Evolutionary conservation across 1,139 yeast species (phyloP).

Genomic region (Suhomyces taliae): DNA sequence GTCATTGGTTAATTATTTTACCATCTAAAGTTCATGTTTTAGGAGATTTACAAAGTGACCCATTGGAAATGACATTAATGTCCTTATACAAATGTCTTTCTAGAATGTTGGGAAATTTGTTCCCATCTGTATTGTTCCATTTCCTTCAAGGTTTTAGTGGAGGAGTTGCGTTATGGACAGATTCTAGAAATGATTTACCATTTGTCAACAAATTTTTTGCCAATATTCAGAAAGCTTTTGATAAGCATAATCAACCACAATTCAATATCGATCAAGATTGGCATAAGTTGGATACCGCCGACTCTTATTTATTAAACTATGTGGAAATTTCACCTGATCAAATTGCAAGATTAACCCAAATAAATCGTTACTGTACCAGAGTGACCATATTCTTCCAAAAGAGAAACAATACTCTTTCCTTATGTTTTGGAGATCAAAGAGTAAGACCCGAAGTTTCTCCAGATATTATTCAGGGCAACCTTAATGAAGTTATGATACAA

Average conservation of each 20-base stretch:
- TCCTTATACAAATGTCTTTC: slow-evolving; percentile 21
- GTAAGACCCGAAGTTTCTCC: slow-evolving; percentile 9
- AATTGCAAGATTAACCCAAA: neutral
- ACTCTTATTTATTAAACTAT: slow-evolving; percentile 7
- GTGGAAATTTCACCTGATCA: slow-evolving; percentile 16
- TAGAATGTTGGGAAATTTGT: slow-evolving; percentile 23
- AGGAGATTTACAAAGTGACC: slow-evolving; percentile 14
- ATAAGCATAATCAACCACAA: neutral
- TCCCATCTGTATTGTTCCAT: slow-evolving; percentile 25
- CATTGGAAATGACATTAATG: slow-evolving; percentile 20
- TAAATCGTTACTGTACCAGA: slow-evolving; percentile 21
- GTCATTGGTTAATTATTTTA: slow-evolving; percentile 27
- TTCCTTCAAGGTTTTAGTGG: slow-evolving; percentile 29
- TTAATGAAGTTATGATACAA: slow-evolving; percentile 26
- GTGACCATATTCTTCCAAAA: slow-evolving; percentile 25
- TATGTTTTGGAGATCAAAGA: slow-evolving; percentile 21
- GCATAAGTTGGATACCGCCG: neutral
- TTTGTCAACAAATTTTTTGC: neutral
- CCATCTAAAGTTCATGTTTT: slow-evolving; percentile 23
- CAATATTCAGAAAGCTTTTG: neutral
- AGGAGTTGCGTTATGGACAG: slow-evolving; percentile 16
- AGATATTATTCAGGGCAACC: slow-evolving; percentile 4
- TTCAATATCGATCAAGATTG: neutral
- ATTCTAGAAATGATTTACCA: neutral
- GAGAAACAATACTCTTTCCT: slow-evolving; percentile 20